Percentiles rank a stretch among this genome's conserved stretches.
These are phyloP conservation scores for Apiospora arundinis DNA, from an alignment of 2,329 filamentous ascomycete species.

Conservation along the genomic window DNA sequence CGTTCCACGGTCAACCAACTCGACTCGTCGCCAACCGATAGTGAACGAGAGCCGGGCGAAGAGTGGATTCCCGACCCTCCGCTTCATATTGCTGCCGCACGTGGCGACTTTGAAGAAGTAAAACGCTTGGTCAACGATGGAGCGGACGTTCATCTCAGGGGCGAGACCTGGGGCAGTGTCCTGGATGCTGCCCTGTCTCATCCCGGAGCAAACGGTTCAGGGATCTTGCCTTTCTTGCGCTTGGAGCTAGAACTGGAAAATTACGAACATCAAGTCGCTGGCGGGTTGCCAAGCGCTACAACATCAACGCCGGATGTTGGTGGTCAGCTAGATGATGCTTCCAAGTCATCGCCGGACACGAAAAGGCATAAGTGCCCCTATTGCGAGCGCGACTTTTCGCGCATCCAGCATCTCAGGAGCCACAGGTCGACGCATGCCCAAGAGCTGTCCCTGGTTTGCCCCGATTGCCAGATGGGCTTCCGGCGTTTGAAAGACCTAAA, in stretches of 20 bases:
- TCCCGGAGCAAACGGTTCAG: background rate
- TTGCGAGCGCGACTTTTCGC: constrained; percentile 94
- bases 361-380: constrained; percentile 98
- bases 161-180: background rate
- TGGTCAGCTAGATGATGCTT: background rate
- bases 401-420: constrained; percentile 96
- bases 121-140: constrained; percentile 2
- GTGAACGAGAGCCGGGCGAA: background rate
- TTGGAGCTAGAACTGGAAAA: background rate
- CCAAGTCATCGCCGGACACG: constrained; percentile 29
- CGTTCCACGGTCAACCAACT: background rate
- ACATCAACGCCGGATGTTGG: background rate
- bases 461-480: constrained; percentile 92
- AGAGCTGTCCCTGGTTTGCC: constrained; percentile 95
- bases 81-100: background rate
- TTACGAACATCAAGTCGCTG: background rate
- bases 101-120: background rate
- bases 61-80: constrained; percentile 8
- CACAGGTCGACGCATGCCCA: constrained; percentile 97
- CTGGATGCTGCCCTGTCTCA: background rate
- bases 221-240: background rate
- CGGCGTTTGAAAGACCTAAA: constrained; percentile 93
- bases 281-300: background rate
- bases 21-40: background rate
- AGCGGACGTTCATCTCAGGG: background rate